phyloP scores from a whole-genome alignment of 805 yeast genomes.

The Candida wancherniae region DNA sequence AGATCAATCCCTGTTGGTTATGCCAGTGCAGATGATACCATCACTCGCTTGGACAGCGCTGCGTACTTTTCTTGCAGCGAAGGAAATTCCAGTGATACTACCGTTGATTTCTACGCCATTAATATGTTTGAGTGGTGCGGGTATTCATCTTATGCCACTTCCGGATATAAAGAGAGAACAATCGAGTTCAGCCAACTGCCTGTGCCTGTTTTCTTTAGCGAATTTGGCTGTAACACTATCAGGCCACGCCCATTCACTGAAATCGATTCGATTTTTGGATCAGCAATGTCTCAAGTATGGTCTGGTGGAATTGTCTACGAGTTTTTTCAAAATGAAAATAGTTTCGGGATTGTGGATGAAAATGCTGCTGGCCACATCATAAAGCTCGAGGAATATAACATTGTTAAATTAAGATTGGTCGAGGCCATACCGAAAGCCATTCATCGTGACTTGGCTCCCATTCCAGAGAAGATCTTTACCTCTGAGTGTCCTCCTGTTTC shows the following conservation, averaged over 20 bases:
- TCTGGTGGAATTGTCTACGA: conserved; percentile 38
- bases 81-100: conserved; percentile 1
- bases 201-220: conserved; percentile 37
- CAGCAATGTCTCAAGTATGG: conserved; percentile 33
- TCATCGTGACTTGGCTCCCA: conserved; percentile 2
- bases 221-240: conserved; percentile 35
- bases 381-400: conserved; percentile 29
- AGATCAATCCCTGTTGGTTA: conserved; percentile 39
- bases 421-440: conserved; percentile 20
- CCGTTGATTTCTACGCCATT: conserved; percentile 32
- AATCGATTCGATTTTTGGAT: conserved; percentile 31
- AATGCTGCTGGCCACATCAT: conserved; percentile 22
- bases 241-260: conserved; percentile 37
- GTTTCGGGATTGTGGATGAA: conserved; percentile 33
- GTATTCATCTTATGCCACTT: conserved; percentile 30
- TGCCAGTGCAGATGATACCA: conserved; percentile 35
- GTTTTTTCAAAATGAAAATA: conserved; percentile 31
- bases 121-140: conserved; percentile 43
- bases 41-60: conserved; percentile 23
- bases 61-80: conserved; percentile 28
- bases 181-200: conserved; percentile 24
- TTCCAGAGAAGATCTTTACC: not conserved
- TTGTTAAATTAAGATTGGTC: conserved; percentile 21
- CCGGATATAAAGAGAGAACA: conserved; percentile 36
- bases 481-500: conserved; percentile 8